Conservation (phyloP, 192 early-diverging fungal species). For the Coemansia sp. region DNA sequence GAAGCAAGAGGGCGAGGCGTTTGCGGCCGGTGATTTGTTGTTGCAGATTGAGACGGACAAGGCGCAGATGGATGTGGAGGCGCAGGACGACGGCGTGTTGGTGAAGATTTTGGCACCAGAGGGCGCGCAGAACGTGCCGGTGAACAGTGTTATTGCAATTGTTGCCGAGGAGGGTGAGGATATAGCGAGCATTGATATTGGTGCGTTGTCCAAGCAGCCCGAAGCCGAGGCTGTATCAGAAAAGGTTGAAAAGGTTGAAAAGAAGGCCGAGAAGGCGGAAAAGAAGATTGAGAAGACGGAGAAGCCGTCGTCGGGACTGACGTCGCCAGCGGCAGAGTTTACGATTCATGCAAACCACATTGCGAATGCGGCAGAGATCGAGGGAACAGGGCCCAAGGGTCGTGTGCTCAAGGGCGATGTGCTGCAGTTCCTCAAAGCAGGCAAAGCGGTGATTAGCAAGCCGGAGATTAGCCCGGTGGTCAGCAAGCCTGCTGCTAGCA, state of each 20-base stretch:
- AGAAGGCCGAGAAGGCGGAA: not conserved
- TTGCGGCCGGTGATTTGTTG: conserved; percentile 87
- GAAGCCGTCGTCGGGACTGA: conserved; percentile 15
- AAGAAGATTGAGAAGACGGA: not conserved
- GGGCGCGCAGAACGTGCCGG: conserved; percentile 64
- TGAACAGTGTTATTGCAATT: conserved; percentile 77
- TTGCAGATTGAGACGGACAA: conserved; percentile 98
- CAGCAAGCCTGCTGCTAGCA: not conserved
- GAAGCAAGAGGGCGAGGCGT: conserved; percentile 90
- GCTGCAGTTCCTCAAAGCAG: conserved; percentile 57
- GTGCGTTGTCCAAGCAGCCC: conserved; percentile 29
- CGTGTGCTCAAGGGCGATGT: conserved; percentile 78
- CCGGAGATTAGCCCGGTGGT: not conserved
- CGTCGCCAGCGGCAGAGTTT: conserved; percentile 49
- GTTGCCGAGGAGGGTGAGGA: conserved; percentile 89
- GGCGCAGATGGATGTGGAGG: conserved; percentile 99
- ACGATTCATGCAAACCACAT: conserved; percentile 52
- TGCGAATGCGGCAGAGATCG: conserved; percentile 43
- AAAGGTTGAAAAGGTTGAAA: not conserved
- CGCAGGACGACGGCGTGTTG: conserved; percentile 94
- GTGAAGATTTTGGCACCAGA: conserved; percentile 86
- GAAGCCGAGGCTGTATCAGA: not conserved
- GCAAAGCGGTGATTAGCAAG: conserved; percentile 12
- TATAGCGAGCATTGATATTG: conserved; percentile 72
- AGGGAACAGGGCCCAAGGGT: conserved; percentile 65